Evolutionary conservation across 441 rosid species (phyloP).

Genomic region (Biscutella auriculata): DNA sequence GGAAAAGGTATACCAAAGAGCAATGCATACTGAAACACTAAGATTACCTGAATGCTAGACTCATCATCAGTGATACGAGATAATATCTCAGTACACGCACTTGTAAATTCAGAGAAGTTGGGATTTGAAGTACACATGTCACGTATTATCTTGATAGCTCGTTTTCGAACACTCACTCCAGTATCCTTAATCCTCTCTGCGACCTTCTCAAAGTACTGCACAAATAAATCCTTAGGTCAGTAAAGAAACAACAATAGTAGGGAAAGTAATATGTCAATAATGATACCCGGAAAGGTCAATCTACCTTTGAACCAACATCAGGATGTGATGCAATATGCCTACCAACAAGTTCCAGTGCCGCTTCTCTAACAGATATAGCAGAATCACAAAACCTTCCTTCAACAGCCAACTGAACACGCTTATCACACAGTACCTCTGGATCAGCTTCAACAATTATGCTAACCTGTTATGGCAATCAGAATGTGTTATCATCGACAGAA

Average conservation of each 20-base stretch:
- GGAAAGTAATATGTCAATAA: slow-evolving; percentile 3
- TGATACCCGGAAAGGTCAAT: background rate
- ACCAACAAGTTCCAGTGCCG: slow-evolving; percentile 98
- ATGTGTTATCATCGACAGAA: slow-evolving; percentile 11
- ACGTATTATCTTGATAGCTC: slow-evolving; percentile 89
- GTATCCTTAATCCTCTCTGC: slow-evolving; percentile 99
- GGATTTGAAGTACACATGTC: slow-evolving; percentile 92
- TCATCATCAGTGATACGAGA: slow-evolving; percentile 96
- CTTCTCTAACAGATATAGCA: slow-evolving; percentile 97
- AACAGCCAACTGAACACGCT: slow-evolving; percentile 91
- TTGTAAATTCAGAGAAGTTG: slow-evolving; percentile 76
- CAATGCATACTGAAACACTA: background rate
- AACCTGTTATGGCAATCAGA: slow-evolving; percentile 50
- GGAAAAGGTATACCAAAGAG: background rate
- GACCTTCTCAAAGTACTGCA: slow-evolving; percentile 94
- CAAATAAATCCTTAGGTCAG: slow-evolving; percentile 8
- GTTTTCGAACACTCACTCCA: slow-evolving; percentile 95
- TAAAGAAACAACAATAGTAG: slow-evolving; percentile 1
- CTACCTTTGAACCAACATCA: slow-evolving; percentile 90
- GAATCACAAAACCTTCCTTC: slow-evolving; percentile 99
- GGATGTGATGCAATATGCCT: slow-evolving; percentile 98
- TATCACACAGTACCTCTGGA: slow-evolving; percentile 91
- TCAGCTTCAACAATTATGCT: slow-evolving; percentile 96
- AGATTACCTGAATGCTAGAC: slow-evolving; percentile 84
- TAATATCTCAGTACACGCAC: slow-evolving; percentile 87